phyloP scores from a whole-genome alignment of 2,329 filamentous ascomycete species.

The Talaromyces pinophilus region DNA sequence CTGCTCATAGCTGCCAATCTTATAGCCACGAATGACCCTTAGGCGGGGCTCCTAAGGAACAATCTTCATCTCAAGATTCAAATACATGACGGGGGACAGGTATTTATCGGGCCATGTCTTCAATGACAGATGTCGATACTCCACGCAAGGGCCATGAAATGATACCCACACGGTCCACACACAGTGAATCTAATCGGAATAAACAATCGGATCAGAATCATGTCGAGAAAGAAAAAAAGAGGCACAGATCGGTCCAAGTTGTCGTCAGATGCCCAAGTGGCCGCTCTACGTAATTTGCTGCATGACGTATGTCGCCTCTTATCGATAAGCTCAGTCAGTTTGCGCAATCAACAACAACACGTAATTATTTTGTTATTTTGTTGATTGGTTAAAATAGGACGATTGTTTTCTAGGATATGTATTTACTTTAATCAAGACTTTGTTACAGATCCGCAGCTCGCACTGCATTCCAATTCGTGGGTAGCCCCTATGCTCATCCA shows the following conservation, averaged over 20 bases:
- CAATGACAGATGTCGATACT: background rate
- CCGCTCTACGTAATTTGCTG: background rate
- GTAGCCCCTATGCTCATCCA: too few species aligned
- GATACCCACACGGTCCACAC: background rate
- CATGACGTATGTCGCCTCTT: constrained; percentile 5
- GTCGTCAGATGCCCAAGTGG: background rate
- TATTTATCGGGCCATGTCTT: background rate
- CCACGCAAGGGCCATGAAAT: background rate
- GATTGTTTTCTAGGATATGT: too few species aligned
- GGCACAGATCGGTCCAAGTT: background rate
- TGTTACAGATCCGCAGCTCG: too few species aligned
- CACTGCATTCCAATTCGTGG: too few species aligned
- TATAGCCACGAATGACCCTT: background rate
- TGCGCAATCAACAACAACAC: too few species aligned
- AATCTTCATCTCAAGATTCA: background rate
- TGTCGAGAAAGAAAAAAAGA: background rate
- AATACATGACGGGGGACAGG: background rate
- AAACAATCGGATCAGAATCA: background rate
- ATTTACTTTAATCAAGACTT: too few species aligned
- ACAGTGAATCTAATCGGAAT: background rate
- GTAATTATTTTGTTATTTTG: too few species aligned
- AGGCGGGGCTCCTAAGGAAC: background rate
- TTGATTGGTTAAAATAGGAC: too few species aligned
- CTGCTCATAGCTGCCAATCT: background rate
- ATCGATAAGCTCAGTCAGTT: constrained; percentile 1